Evolutionary conservation across 2,329 filamentous ascomycete genomes (phyloP).

Genomic region (Penicillium sp.): DNA sequence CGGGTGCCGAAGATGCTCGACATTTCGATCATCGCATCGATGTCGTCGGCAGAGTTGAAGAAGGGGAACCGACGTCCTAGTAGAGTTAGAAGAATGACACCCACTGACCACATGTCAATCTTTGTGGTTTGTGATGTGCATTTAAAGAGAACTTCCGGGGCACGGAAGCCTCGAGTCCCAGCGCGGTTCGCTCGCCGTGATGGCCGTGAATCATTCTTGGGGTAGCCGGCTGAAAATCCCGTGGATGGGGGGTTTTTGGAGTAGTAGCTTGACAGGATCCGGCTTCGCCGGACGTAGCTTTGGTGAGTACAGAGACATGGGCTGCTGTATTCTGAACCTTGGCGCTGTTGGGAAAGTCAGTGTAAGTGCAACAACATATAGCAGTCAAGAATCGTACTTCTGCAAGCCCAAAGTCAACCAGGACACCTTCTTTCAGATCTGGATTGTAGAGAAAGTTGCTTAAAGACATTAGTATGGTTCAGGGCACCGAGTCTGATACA

Average conservation of each 20-base stretch:
- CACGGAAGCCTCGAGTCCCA: slow-evolving; percentile 91
- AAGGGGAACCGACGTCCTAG: slow-evolving; percentile 91
- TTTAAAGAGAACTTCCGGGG: slow-evolving; percentile 94
- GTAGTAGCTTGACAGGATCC: slow-evolving; percentile 57
- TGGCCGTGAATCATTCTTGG: slow-evolving; percentile 82
- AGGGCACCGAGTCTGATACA: background rate
- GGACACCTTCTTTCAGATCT: slow-evolving; percentile 69
- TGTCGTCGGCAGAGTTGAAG: slow-evolving; percentile 97
- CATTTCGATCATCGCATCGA: slow-evolving; percentile 96
- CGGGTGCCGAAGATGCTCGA: slow-evolving; percentile 86
- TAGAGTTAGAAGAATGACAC: slow-evolving; percentile 95
- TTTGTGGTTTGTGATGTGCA: slow-evolving; percentile 92
- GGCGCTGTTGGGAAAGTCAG: slow-evolving; percentile 42
- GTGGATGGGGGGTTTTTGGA: slow-evolving; percentile 47
- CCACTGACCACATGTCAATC: slow-evolving; percentile 95
- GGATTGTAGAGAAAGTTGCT: slow-evolving; percentile 91
- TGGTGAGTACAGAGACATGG: slow-evolving; percentile 75
- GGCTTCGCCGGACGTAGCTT: slow-evolving; percentile 57
- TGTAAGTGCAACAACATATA: slow-evolving; percentile 3
- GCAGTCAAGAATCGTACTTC: slow-evolving; percentile 50
- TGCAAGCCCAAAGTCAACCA: slow-evolving; percentile 98
- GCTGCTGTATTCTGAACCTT: slow-evolving; percentile 48
- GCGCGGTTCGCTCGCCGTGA: slow-evolving; percentile 90
- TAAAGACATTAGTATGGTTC: slow-evolving; percentile 5
- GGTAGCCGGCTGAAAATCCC: slow-evolving; percentile 65